Percentiles rank a stretch among this genome's conserved stretches.
These are phyloP conservation scores for Nannochloropsis salina DNA, from an alignment of 108 stramenopile genomes.

Conservation along the genomic window DNA sequence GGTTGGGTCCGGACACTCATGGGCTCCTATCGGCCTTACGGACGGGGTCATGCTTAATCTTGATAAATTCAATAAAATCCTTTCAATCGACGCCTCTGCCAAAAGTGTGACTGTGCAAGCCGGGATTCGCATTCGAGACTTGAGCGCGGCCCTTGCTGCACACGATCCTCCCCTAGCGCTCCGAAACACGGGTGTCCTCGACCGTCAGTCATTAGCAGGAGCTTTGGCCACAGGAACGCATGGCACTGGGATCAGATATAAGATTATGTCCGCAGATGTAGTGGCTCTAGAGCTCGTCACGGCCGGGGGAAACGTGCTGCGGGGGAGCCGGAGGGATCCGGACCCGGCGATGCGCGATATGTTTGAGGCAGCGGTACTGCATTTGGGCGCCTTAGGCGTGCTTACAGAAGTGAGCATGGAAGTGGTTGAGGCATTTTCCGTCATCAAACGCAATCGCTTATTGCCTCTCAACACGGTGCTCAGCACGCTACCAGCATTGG, in stretches of 20 bases:
- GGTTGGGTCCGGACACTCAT: neutral
- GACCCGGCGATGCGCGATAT: neutral
- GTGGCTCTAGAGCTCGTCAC: neutral
- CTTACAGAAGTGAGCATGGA: neutral
- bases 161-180: neutral
- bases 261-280: neutral
- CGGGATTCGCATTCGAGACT: slow-evolving; percentile 20
- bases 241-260: slow-evolving; percentile 13
- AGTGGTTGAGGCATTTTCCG: neutral
- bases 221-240: slow-evolving; percentile 21
- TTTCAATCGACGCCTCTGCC: neutral
- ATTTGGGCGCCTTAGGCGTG: slow-evolving; percentile 14
- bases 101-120: neutral
- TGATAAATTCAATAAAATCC: neutral
- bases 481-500: neutral
- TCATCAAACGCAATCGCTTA: neutral
- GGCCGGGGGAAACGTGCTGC: neutral
- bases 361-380: neutral
- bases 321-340: neutral
- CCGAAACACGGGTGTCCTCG: neutral
- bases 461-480: neutral
- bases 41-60: slow-evolving; percentile 18
- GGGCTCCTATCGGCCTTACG: neutral
- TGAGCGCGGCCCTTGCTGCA: slow-evolving; percentile 1
- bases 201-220: neutral